These are phyloP conservation scores for Pisolithus orientalis DNA, from an alignment of 768 basidiomycete genomes.

Conservation along the genomic window DNA sequence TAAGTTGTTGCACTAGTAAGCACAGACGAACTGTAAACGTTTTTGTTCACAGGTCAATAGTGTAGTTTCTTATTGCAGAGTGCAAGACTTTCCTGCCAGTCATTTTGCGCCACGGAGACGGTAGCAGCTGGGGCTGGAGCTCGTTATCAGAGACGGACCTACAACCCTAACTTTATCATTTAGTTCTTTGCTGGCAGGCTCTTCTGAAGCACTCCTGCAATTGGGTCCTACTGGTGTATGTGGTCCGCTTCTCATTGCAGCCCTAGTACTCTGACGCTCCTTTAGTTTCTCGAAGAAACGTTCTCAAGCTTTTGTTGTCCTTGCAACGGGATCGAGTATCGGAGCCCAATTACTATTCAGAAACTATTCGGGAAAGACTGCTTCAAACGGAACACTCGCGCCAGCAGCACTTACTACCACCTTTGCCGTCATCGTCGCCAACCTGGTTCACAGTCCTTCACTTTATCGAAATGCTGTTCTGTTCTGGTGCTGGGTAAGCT, in stretches of 20 bases:
- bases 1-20: constrained; percentile 1
- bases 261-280: neutral
- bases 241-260: neutral
- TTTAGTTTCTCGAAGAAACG: constrained; percentile 2
- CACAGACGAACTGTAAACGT: constrained; percentile 27
- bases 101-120: constrained; percentile 18
- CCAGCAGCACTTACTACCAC: constrained; percentile 55
- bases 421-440: constrained; percentile 40
- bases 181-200: constrained; percentile 18
- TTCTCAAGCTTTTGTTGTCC: constrained; percentile 42
- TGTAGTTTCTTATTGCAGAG: constrained; percentile 19
- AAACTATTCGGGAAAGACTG: constrained; percentile 44
- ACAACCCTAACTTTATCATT: neutral
- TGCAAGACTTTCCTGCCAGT: constrained; percentile 24
- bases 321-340: constrained; percentile 55
- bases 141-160: neutral
- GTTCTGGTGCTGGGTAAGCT: constrained; percentile 6
- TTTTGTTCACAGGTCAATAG: neutral
- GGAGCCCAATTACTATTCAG: constrained; percentile 55
- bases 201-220: constrained; percentile 17
- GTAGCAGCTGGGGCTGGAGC: constrained; percentile 18
- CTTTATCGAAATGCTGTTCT: constrained; percentile 17
- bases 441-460: constrained; percentile 27
- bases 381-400: constrained; percentile 70
- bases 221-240: constrained; percentile 22